A percentile compares a stretch with the other conserved stretches of the same genome.
phyloP scores from a whole-genome alignment of 148 eudicot genomes.

The Dysphania ambrosioides region DNA sequence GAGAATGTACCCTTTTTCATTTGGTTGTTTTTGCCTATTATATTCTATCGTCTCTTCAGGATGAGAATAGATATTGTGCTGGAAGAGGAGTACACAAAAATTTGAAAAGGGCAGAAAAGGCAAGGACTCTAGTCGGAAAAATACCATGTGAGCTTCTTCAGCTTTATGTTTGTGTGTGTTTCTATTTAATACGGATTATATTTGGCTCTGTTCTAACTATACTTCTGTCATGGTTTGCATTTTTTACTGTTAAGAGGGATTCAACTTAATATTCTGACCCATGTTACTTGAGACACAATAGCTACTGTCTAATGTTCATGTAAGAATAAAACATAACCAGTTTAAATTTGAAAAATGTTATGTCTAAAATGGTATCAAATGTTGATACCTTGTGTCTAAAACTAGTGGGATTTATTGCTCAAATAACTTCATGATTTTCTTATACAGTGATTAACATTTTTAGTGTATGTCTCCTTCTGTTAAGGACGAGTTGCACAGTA shows the following conservation, averaged over 20 bases:
- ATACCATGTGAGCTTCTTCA: slow-evolving; percentile 56
- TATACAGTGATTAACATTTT: background rate
- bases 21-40: background rate
- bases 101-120: slow-evolving; percentile 90
- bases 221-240: background rate
- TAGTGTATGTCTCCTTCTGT: background rate
- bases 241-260: background rate
- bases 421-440: background rate
- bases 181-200: no score
- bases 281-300: background rate
- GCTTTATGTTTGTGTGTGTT: background rate
- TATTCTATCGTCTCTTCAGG: slow-evolving; percentile 39
- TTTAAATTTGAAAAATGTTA: no score
- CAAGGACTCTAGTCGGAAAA: slow-evolving; percentile 72
- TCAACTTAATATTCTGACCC: background rate
- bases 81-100: slow-evolving; percentile 86
- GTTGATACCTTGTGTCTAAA: background rate
- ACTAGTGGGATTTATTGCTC: background rate
- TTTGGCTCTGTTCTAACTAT: no score
- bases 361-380: no score
- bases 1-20: background rate
- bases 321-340: background rate
- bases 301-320: background rate
- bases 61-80: slow-evolving; percentile 80
- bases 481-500: background rate